phyloP scores from a whole-genome alignment of 352 stramenopile species.

The Phytophthora europaea region DNA sequence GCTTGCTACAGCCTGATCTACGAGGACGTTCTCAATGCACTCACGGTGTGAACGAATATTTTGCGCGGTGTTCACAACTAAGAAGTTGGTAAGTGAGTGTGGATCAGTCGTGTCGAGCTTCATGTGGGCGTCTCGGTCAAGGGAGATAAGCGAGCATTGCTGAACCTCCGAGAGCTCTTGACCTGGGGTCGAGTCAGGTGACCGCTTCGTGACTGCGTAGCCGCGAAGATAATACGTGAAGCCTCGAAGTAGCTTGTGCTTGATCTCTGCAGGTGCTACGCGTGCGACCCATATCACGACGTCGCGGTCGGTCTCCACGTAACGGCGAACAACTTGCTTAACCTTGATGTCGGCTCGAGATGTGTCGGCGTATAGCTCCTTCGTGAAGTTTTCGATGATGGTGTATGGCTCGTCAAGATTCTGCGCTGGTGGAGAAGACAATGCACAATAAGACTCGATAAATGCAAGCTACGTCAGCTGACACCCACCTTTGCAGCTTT shows the following conservation, averaged over 20 bases:
- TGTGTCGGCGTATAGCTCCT: neutral
- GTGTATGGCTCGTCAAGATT: slow-evolving; percentile 3
- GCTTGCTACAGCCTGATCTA: neutral
- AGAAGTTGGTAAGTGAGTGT: neutral
- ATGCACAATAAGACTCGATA: neutral
- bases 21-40: neutral
- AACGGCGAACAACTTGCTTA: neutral
- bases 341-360: neutral
- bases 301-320: neutral
- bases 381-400: slow-evolving; percentile 4
- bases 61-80: slow-evolving; percentile 1
- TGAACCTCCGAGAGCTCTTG: neutral
- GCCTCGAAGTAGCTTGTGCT: neutral
- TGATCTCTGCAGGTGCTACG: neutral
- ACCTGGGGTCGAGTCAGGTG: neutral
- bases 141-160: slow-evolving; percentile 1
- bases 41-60: slow-evolving; percentile 1
- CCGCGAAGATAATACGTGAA: slow-evolving; percentile 1
- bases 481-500: neutral
- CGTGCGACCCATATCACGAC: neutral
- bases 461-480: neutral
- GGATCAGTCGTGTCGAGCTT: neutral
- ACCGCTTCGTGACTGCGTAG: neutral
- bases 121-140: neutral
- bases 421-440: neutral